phyloP scores from a whole-genome alignment of 2,329 filamentous ascomycete species.

The Verticillium longisporum region DNA sequence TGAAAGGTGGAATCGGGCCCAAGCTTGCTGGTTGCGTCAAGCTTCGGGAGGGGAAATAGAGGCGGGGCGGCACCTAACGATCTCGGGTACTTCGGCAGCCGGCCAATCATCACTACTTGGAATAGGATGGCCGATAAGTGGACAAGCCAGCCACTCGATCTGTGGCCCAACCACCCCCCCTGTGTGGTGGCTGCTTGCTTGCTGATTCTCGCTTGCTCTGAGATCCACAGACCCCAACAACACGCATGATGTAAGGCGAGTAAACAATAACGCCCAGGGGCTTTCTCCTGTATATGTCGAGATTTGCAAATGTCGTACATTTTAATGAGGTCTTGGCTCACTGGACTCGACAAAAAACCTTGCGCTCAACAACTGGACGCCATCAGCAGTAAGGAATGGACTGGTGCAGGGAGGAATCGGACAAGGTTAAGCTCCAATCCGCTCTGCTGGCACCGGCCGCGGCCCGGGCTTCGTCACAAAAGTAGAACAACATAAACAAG shows the following conservation, averaged over 20 bases:
- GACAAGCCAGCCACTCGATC: neutral
- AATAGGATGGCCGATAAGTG: neutral
- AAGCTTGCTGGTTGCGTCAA: conserved; percentile 8
- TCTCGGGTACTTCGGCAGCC: neutral
- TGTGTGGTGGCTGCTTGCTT: neutral
- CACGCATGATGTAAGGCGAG: neutral
- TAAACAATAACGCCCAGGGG: neutral
- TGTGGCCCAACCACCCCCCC: neutral
- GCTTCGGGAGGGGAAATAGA: conserved; percentile 5
- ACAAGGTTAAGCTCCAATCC: neutral
- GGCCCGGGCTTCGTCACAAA: neutral
- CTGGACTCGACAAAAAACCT: neutral
- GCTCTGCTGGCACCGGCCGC: neutral
- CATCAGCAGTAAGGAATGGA: neutral
- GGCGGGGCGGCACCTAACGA: neutral
- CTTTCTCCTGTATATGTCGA: neutral
- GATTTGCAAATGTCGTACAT: neutral
- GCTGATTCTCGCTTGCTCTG: neutral
- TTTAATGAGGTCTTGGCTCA: neutral
- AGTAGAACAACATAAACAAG: too few species aligned
- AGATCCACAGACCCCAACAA: neutral
- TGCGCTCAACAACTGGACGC: neutral
- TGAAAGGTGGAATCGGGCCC: neutral
- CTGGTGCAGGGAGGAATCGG: neutral
- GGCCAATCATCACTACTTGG: neutral